Base-by-base conservation (phyloP, 176 grass and related monocot genomes). In the Lolium rigidum region DNA sequence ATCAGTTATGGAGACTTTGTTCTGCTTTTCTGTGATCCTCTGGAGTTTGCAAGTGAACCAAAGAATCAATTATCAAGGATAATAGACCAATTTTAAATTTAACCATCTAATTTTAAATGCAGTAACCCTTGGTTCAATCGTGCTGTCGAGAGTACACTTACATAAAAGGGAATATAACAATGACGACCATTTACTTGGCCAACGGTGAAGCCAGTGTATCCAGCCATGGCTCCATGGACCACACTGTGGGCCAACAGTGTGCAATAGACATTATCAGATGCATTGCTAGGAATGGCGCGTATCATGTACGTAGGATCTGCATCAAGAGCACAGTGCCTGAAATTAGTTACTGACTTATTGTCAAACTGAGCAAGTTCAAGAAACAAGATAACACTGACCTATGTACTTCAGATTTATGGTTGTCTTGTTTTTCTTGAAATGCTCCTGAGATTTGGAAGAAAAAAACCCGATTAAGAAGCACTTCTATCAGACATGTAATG, bases 291-390 rank as follows among this genome's bases (percentile, higher is more conserved):
- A 71, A 99, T 89, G 24, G 97, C 97, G 10, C 97, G 97, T 84
- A 99, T 96, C 97, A 99, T 99, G 87, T 99, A 99, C 38, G 97
- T 99, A n/a, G 97, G 97, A 91, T 99, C 97, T 99, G 92, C 85
- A 94, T 67, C 50, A 46, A 24, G 76, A 70, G 50, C 24, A 87
- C 79, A 65, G 4, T 37, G 68, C 68, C 8, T 70, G 70, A 77
- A 37, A 76, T 84, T 10, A 61, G 16, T 66, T 37, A 7, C 14
- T 66, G 14, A 22, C n/a, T 50, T 61, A 52, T 17, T 81, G 9
- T 26, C 9, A 80, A 50, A 84, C 9, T 0, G 1, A 70, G 31
- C 44, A 70, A 81, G 43, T 37, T 75, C 4, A 10, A 57, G 21
- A 76, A 26, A 28, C 43, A 16, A 54, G 21, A 39, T 20, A 47